Conservation (phyloP, 2,329 filamentous ascomycete genomes). For the Diplodia intermedia region DNA sequence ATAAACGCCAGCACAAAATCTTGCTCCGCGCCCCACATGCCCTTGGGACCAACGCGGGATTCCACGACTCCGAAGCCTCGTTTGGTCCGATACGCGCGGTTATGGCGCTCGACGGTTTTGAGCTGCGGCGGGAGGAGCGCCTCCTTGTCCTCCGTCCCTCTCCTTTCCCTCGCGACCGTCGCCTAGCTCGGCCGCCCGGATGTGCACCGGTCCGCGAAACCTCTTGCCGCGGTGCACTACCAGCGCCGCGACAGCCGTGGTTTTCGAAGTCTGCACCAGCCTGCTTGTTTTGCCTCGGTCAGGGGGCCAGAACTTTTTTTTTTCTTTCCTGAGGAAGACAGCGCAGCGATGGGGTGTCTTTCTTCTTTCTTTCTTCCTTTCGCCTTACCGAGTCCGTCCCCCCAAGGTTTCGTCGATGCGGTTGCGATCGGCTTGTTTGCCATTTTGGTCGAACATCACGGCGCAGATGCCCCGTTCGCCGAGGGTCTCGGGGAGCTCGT, state of each 20-base stretch:
- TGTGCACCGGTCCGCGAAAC: constrained; percentile 1
- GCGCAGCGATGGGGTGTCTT: not conserved
- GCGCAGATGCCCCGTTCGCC: not conserved
- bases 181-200: constrained; percentile 2
- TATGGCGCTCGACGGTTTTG: constrained; percentile 1
- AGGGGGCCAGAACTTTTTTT: too few species aligned
- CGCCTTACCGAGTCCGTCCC: not conserved
- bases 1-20: not conserved
- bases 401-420: constrained; percentile 7
- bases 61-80: not conserved
- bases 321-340: not conserved
- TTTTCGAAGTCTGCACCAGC: not conserved
- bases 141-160: not conserved
- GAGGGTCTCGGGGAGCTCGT: not conserved
- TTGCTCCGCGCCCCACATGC: constrained; percentile 9
- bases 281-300: not conserved
- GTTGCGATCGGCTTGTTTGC: not conserved
- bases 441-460: not conserved
- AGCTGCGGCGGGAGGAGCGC: not conserved
- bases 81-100: not conserved
- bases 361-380: not conserved
- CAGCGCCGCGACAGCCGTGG: not conserved
- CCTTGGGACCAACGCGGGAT: not conserved
- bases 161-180: not conserved
- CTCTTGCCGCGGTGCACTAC: not conserved